Evolutionary conservation across 1,284 basidiomycete species (phyloP).

Genomic region (Fomitopsis palustris): DNA sequence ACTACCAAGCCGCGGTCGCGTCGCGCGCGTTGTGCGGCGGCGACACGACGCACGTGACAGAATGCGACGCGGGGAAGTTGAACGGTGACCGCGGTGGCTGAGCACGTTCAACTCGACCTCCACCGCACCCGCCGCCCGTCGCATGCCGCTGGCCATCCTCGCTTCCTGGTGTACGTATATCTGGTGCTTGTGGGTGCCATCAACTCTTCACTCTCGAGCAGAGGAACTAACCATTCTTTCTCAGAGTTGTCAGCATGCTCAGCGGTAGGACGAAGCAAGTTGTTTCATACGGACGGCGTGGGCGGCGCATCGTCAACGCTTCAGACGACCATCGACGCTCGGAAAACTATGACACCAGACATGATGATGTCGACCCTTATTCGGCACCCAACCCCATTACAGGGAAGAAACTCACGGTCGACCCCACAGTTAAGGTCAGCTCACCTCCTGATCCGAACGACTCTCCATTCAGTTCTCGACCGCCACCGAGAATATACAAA

Average conservation of each 20-base stretch:
- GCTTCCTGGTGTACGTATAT: not conserved
- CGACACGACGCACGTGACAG: conserved; percentile 5
- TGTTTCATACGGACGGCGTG: conserved; percentile 64
- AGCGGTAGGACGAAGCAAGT: conserved; percentile 65
- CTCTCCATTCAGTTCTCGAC: too few relatives aligned
- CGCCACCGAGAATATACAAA: not conserved
- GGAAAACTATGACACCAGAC: not conserved
- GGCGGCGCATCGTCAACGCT: conserved; percentile 57
- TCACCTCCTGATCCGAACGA: conserved; percentile 4
- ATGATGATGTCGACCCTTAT: not conserved
- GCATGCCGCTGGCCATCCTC: not conserved
- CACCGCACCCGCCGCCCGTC: not conserved
- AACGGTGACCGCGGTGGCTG: not conserved
- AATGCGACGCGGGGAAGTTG: conserved; percentile 7
- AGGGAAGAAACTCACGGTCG: not conserved
- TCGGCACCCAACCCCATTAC: not conserved
- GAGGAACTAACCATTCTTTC: not conserved
- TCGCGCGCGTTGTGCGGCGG: not conserved
- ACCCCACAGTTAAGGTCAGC: not conserved
- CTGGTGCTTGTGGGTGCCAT: not conserved
- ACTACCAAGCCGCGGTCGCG: too few relatives aligned
- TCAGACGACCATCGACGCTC: conserved; percentile 30
- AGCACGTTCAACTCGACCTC: not conserved
- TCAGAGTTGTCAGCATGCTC: conserved; percentile 35
- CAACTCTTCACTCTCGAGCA: not conserved